Conservation (phyloP, 768 basidiomycete genomes). For the Boletus tylopilopsis region DNA sequence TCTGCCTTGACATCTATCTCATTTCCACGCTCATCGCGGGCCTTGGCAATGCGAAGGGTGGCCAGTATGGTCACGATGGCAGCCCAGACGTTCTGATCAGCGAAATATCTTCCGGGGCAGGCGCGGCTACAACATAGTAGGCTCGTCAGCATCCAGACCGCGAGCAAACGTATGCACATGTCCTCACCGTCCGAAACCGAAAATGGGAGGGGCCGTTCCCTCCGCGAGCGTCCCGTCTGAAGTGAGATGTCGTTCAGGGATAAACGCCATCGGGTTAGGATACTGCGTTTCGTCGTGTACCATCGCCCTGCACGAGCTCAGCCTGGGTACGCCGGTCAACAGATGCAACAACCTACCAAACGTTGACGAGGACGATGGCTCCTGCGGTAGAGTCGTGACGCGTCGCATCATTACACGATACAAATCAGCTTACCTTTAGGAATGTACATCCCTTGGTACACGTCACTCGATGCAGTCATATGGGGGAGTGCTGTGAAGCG, state of each 20-base stretch:
- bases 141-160: not conserved
- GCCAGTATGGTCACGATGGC: constrained; percentile 30
- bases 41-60: constrained; percentile 25
- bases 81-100: constrained; percentile 32
- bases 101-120: constrained; percentile 36
- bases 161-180: not conserved
- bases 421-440: constrained; percentile 21
- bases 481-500: constrained; percentile 20
- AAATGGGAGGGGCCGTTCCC: not conserved
- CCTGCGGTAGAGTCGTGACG: constrained; percentile 4
- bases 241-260: constrained; percentile 52
- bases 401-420: not conserved
- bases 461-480: constrained; percentile 19
- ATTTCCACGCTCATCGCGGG: constrained; percentile 27
- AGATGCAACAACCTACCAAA: constrained; percentile 17
- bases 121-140: constrained; percentile 16
- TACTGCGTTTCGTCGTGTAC: constrained; percentile 50
- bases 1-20: constrained; percentile 24
- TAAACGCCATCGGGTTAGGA: constrained; percentile 48
- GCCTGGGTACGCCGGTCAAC: not conserved
- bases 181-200: constrained; percentile 28
- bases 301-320: constrained; percentile 35
- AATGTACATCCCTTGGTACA: constrained; percentile 30
- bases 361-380: constrained; percentile 20
- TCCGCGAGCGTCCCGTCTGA: constrained; percentile 12